Evolutionary conservation across 1,284 basidiomycete species (phyloP).

Genomic region (Microbotryomycetes sp.): DNA sequence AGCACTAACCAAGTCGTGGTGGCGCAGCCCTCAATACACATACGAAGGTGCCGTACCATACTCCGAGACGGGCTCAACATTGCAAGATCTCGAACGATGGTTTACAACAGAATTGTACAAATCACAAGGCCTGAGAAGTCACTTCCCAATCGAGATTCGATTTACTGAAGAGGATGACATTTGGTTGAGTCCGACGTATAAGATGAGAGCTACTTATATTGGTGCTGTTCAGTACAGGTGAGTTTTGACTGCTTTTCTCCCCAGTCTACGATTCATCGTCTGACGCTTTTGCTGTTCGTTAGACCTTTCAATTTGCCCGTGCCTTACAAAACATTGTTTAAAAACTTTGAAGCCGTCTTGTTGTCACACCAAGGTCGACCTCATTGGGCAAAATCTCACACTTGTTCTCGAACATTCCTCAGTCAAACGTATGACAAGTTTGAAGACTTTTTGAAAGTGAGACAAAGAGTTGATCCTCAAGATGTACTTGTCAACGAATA

Average conservation of each 20-base stretch:
- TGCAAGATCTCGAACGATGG: conserved; percentile 70
- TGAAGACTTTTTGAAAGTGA: conserved; percentile 65
- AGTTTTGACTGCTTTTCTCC: conserved; percentile 39
- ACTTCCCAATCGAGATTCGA: conserved; percentile 90
- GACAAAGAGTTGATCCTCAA: conserved; percentile 68
- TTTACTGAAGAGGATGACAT: conserved; percentile 85
- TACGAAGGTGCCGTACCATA: conserved; percentile 46
- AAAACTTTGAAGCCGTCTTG: conserved; percentile 70
- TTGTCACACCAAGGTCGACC: conserved; percentile 70
- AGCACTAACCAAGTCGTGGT: no score
- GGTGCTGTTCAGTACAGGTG: conserved; percentile 94
- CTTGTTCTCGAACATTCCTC: conserved; percentile 61
- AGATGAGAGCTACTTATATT: conserved; percentile 79
- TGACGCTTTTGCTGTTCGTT: background rate
- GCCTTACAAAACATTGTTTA: conserved; percentile 77
- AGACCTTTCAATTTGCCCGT: conserved; percentile 86
- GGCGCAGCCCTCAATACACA: conserved; percentile 40
- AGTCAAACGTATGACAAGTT: conserved; percentile 73
- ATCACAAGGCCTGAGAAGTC: conserved; percentile 68
- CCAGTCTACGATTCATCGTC: background rate
- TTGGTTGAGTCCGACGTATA: conserved; percentile 83
- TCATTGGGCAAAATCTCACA: conserved; percentile 96
- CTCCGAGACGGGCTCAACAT: conserved; percentile 50
- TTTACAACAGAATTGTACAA: conserved; percentile 61
- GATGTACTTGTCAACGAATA: conserved; percentile 62